Conservation (phyloP, 1,284 basidiomycete species). For the Cutaneotrichosporon sp. region DNA sequence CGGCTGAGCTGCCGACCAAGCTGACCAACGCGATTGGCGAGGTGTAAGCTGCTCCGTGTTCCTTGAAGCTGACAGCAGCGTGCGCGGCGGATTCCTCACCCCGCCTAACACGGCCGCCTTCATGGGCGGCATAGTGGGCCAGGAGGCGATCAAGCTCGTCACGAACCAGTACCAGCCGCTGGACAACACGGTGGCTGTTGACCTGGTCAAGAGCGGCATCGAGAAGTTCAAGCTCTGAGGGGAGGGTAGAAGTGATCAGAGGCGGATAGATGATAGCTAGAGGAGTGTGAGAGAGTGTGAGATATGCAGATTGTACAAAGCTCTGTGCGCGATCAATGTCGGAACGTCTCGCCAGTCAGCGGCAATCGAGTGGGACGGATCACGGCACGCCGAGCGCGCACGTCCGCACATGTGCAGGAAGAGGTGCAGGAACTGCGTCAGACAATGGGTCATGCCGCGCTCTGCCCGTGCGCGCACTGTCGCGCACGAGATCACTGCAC, state of each 20-base stretch:
- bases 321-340: background rate
- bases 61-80: slow-evolving; percentile 40
- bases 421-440: background rate
- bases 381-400: background rate
- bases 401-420: background rate
- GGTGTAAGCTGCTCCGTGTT: slow-evolving; percentile 61
- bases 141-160: slow-evolving; percentile 96
- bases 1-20: slow-evolving; percentile 61
- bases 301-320: background rate
- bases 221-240: slow-evolving; percentile 45
- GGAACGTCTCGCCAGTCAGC: background rate
- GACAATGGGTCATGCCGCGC: background rate
- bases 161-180: slow-evolving; percentile 95
- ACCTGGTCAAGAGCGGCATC: slow-evolving; percentile 64
- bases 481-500: background rate
- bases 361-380: background rate
- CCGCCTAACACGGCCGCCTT: slow-evolving; percentile 91
- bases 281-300: background rate
- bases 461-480: background rate
- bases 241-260: too few species aligned
- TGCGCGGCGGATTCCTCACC: slow-evolving; percentile 78
- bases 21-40: slow-evolving; percentile 71
- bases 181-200: slow-evolving; percentile 80
- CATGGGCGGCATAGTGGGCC: slow-evolving; percentile 91
- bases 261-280: too few species aligned